Evolutionary conservation across 192 early-diverging fungal species (phyloP).

Genomic region (Coemansia reversa): DNA sequence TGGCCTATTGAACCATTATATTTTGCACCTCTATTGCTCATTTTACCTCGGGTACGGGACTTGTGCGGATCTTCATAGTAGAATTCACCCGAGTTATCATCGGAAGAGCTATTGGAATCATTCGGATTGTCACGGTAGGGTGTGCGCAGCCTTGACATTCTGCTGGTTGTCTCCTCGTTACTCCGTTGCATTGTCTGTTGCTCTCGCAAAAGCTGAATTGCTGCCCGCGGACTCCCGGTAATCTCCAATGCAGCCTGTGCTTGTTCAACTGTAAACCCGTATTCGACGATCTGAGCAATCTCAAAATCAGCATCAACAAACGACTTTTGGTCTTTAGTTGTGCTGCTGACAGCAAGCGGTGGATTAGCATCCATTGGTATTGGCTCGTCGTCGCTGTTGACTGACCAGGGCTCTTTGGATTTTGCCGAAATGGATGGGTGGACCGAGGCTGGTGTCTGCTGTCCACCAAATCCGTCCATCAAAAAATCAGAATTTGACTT

Average conservation of each 20-base stretch:
- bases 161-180: not conserved
- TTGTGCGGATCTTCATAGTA: conserved; percentile 21
- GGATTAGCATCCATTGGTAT: conserved; percentile 30
- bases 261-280: conserved; percentile 73
- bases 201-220: conserved; percentile 49
- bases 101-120: conserved; percentile 14
- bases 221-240: conserved; percentile 62
- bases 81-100: conserved; percentile 12
- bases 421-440: not conserved
- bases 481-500: too few species aligned
- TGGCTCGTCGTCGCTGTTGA: conserved; percentile 38
- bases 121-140: conserved; percentile 16
- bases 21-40: not conserved
- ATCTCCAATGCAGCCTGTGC: conserved; percentile 70
- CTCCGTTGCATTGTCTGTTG: conserved; percentile 21
- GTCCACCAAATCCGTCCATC: conserved; percentile 2
- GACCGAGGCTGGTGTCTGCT: not conserved
- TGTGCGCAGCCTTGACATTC: conserved; percentile 9
- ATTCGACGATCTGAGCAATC: conserved; percentile 73
- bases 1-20: not conserved
- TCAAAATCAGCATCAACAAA: conserved; percentile 49
- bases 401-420: not conserved
- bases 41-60: not conserved
- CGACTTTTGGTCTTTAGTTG: conserved; percentile 2
- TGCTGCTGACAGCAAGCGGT: not conserved